These are phyloP conservation scores for Monosporascus sp. DNA, from an alignment of 2,329 filamentous ascomycete genomes.

Conservation along the genomic window DNA sequence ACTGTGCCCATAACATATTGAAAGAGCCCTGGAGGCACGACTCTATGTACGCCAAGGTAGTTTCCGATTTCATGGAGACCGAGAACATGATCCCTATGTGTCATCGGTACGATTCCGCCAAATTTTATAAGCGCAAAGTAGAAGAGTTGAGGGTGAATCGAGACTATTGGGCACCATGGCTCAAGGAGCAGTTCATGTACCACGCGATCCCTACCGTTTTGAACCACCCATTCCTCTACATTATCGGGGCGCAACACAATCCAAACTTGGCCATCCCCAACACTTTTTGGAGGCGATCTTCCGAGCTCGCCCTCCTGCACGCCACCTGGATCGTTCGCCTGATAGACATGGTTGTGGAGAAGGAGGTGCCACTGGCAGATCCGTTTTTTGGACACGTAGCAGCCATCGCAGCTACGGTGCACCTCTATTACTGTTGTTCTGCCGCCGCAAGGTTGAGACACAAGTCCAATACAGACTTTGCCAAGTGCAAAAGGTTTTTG, in stretches of 20 bases:
- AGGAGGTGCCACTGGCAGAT: conserved; percentile 41
- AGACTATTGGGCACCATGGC: conserved; percentile 46
- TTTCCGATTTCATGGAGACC: conserved; percentile 46
- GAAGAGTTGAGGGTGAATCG: conserved; percentile 39
- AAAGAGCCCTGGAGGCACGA: conserved; percentile 47
- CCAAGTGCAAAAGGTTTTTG: conserved; percentile 43
- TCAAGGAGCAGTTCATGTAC: conserved; percentile 49
- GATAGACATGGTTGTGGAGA: conserved; percentile 48
- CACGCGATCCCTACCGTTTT: conserved; percentile 45
- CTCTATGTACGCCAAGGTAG: conserved; percentile 44
- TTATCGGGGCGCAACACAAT: conserved; percentile 45
- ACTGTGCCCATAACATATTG: conserved; percentile 40
- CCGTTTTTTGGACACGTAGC: conserved; percentile 47
- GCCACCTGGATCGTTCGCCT: conserved; percentile 49
- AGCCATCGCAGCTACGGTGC: conserved; percentile 47
- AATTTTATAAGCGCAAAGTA: conserved; percentile 43
- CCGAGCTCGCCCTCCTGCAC: conserved; percentile 44
- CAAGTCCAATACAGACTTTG: conserved; percentile 46
- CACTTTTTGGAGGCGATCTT: conserved; percentile 47
- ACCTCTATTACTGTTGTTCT: conserved; percentile 48
- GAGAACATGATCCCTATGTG: conserved; percentile 44
- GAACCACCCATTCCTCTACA: conserved; percentile 50
- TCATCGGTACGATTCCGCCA: conserved; percentile 47
- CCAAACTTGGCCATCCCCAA: conserved; percentile 47
- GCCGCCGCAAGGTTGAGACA: conserved; percentile 41